These are phyloP conservation scores for Oenanthe sinensis DNA, from an alignment of 129 eudicot genomes.

Conservation along the genomic window DNA sequence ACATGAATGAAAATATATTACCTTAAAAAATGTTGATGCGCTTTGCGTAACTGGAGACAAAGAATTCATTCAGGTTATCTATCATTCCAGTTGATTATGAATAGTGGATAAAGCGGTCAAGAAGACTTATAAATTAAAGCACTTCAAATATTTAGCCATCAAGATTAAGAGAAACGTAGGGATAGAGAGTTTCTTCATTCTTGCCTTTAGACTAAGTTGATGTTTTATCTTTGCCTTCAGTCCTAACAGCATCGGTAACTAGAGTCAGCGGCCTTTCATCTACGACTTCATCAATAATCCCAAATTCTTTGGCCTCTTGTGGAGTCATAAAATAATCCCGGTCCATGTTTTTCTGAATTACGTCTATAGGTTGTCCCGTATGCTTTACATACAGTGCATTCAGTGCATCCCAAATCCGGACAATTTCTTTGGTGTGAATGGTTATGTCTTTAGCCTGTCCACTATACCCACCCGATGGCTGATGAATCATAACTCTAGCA, in stretches of 20 bases:
- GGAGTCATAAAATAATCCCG: constrained; percentile 92
- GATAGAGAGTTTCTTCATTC: background rate
- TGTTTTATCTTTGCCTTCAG: constrained; percentile 50
- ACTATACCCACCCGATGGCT: constrained; percentile 90
- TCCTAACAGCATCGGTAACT: constrained; percentile 68
- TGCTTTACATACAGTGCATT: constrained; percentile 71
- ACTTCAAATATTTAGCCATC: background rate
- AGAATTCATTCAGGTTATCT: background rate
- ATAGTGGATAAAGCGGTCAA: background rate
- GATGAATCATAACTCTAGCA: constrained; percentile 87
- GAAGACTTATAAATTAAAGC: background rate
- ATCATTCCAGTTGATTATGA: background rate
- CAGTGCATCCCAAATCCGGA: constrained; percentile 81
- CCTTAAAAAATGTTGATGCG: background rate
- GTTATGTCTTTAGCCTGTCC: constrained; percentile 86
- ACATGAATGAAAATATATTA: background rate
- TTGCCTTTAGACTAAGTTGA: constrained; percentile 38
- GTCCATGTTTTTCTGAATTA: constrained; percentile 72
- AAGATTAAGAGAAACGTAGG: background rate
- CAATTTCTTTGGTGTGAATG: constrained; percentile 81
- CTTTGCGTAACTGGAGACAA: background rate
- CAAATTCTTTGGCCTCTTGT: constrained; percentile 84
- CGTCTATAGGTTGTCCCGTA: constrained; percentile 65
- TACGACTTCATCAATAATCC: constrained; percentile 78
- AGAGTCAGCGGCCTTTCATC: constrained; percentile 69